Evolutionary conservation across 2,329 filamentous ascomycete genomes (phyloP).

Genomic region (Zymoseptoria crescenta): DNA sequence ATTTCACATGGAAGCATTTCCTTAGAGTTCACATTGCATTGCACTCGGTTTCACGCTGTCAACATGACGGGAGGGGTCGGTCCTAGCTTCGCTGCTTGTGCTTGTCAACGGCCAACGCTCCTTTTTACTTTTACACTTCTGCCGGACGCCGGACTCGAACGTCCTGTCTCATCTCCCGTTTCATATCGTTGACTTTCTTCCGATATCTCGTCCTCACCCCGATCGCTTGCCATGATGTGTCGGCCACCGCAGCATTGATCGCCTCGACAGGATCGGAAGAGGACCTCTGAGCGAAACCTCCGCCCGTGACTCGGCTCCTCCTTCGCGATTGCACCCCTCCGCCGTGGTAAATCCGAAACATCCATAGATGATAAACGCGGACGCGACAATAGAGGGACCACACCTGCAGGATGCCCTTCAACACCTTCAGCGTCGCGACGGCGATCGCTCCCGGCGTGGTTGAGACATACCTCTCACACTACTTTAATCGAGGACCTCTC

Average conservation of each 20-base stretch:
- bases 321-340: too few relatives aligned
- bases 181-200: not conserved
- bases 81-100: not conserved
- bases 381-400: slow-evolving; percentile 1
- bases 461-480: slow-evolving; percentile 82
- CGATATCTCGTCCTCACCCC: not conserved
- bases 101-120: not conserved
- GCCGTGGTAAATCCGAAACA: not conserved
- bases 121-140: not conserved
- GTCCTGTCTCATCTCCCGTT: not conserved
- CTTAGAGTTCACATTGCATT: too few relatives aligned
- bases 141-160: not conserved
- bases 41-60: not conserved
- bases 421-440: slow-evolving; percentile 71
- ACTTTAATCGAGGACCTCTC: slow-evolving; percentile 68
- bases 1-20: too few relatives aligned
- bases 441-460: slow-evolving; percentile 84
- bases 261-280: not conserved
- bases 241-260: not conserved
- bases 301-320: not conserved
- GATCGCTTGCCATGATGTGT: not conserved
- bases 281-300: not conserved
- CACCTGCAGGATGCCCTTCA: slow-evolving; percentile 50
- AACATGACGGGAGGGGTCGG: not conserved
- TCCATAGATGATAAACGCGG: not conserved